Percentiles rank a stretch among this genome's conserved stretches.
Conservation (phyloP, 176 grass and related monocot genomes). For the Thalia dealbata region DNA sequence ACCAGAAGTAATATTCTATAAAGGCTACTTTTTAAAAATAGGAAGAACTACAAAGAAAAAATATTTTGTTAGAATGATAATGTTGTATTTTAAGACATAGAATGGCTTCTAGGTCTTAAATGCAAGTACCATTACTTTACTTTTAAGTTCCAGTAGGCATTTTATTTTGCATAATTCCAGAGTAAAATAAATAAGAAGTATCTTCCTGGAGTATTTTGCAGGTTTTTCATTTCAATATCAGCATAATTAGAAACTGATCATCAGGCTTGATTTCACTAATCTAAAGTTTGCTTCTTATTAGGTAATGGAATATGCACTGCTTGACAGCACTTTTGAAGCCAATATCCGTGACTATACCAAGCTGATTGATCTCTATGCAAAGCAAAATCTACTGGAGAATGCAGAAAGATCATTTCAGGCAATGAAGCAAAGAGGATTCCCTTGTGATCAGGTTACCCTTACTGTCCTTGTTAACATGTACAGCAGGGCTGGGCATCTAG, state of each 20-base stretch:
- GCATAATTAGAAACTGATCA: neutral
- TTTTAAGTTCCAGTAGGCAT: neutral
- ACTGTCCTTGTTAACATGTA: constrained; percentile 54
- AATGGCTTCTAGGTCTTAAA: too few species aligned
- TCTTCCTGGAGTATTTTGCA: too few species aligned
- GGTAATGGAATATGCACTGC: constrained; percentile 55
- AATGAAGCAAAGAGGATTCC: constrained; percentile 65
- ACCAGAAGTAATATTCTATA: neutral
- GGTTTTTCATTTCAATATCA: neutral
- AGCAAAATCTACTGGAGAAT: constrained; percentile 57
- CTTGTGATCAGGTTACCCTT: constrained; percentile 57
- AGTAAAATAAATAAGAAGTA: too few species aligned
- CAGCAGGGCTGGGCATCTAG: constrained; percentile 48
- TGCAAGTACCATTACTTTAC: too few species aligned
- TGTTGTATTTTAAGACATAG: too few species aligned
- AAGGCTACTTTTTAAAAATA: neutral
- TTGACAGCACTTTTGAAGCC: constrained; percentile 64
- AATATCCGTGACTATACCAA: constrained; percentile 75
- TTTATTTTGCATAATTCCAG: too few species aligned
- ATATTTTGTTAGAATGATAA: neutral
- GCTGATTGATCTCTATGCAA: constrained; percentile 53
- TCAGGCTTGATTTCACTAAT: neutral
- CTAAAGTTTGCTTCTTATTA: constrained; percentile 5
- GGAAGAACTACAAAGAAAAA: neutral
- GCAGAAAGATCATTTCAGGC: constrained; percentile 47